Evolutionary conservation across 805 yeast genomes (phyloP), one percentile per base, ranked within the genome.

Genomic region (Hanseniaspora valbyensis): DNA sequence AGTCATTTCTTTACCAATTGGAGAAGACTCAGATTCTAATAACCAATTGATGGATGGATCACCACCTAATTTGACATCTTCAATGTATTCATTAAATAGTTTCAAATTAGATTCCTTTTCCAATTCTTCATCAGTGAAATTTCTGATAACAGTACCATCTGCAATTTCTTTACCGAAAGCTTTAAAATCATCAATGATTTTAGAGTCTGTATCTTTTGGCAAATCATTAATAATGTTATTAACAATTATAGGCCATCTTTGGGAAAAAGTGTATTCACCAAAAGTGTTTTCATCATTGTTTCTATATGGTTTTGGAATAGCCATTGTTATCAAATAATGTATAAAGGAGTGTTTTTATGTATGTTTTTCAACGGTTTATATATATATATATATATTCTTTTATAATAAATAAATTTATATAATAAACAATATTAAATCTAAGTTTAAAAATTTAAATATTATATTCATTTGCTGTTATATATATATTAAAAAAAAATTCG

Each of bases 191-290:
- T 58, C 55, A 7, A 58, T 57, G 25, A 24, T 59, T 55, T n/a
- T 32, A 4, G 49, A 14, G 18, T 59, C 26, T 69, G 59, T 18
- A 68, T 61, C n/a, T 59, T 54, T 16, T 40, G 68, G 55, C 38
- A 81, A 67, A 61, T 89, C 96, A 25, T 72, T 75, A 41, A 85
- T 69, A 18, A 81, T 78, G 19, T 81, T 83, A 26, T 75, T 71
- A 42, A 89, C 61, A 56, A 92, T 86, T 50, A 77, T 78, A 26
- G 95, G 90, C 96, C 97, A 92, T 65, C 98, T 80, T 33, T 71
- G 70, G 55, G 77, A 73, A 9, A 85, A 83, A 0, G 97, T 88
- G 32, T 77, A 71, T 61, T 75, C 79, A 9, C 95, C 97, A 63
- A 92, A 92, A 2, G 96, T 84, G 52, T 72, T 74, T 34, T 70